These are phyloP conservation scores for Pholiota molesta DNA, from an alignment of 768 basidiomycete species.

Conservation along the genomic window DNA sequence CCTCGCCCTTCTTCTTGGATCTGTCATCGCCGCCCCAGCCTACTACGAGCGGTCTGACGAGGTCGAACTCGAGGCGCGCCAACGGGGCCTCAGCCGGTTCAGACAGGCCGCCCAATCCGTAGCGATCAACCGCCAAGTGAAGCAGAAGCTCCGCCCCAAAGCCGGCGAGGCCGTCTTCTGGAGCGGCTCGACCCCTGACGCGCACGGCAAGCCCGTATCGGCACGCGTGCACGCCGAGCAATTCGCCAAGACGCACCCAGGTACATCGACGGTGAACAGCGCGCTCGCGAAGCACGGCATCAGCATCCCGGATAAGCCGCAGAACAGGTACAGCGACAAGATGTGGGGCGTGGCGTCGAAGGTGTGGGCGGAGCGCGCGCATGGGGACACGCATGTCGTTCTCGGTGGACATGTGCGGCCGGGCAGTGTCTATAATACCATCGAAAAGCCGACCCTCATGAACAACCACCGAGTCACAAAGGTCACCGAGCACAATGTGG, in stretches of 20 bases:
- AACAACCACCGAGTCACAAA: constrained; percentile 12
- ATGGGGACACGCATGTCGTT: constrained; percentile 10
- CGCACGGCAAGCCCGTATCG: neutral
- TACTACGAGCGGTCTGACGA: too few species aligned
- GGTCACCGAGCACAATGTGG: constrained; percentile 11
- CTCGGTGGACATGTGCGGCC: constrained; percentile 10
- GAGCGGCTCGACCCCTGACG: constrained; percentile 5
- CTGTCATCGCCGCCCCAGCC: too few species aligned
- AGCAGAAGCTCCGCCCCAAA: constrained; percentile 3
- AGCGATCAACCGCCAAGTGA: neutral
- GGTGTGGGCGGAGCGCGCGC: constrained; percentile 9
- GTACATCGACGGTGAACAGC: constrained; percentile 6
- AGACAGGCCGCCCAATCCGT: constrained; percentile 6
- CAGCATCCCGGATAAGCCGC: constrained; percentile 2
- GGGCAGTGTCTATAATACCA: constrained; percentile 11
- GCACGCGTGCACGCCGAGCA: constrained; percentile 2
- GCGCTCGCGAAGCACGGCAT: constrained; percentile 1
- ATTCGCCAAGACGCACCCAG: constrained; percentile 1
- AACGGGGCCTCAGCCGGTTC: neutral
- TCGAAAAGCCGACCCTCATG: constrained; percentile 15
- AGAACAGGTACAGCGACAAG: neutral
- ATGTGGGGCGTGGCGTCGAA: constrained; percentile 15
- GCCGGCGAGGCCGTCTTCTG: constrained; percentile 14
- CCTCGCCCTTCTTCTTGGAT: too few species aligned
- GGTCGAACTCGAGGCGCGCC: neutral